Evolutionary conservation across 108 stramenopile species (phyloP), one percentile per base, ranked within the genome.

Genomic region (Epithemia pelagica): DNA sequence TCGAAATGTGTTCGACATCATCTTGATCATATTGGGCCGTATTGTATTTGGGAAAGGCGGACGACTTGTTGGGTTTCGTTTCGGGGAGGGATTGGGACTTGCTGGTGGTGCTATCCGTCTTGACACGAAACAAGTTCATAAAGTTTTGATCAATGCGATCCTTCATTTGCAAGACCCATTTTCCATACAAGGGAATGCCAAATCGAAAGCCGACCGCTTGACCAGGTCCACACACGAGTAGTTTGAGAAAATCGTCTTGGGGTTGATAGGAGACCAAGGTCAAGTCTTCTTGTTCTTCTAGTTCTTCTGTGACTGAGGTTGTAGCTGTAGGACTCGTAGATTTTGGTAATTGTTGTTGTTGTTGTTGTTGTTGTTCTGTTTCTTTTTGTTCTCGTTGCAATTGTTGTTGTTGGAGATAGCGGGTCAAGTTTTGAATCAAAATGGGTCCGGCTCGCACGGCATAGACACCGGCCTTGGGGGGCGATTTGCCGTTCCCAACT

Each of bases 381-480:
- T 15, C 37, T 46, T 46, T 15, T 46, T 46, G 37, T 46, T 46
- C 10, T 46, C 15, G 10, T 46, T 46, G 28, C 25, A 18, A 24
- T 26, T 23, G 27, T 32, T 10, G 24, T 58, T 32, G 18, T 56
- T 66, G 54, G 62, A 94, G 67, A 29, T 64, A 77, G 20, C 58
- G 59, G 26, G 80, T 72, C 30, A 95, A 67, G 58, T 95, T 95
- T 60, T 83, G 75, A 54, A 85, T 85, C 61, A 95, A 70, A 53
- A 92, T 67, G 15, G 94, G 94, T 25, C 94, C 94, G 0, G 90
- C 75, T 28, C 94, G 71, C 15, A 95, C 94, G 2, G 94, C 94
- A 84, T 87, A 95, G 5, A 95, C 94, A 0, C 94, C 94, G 0
- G 94, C 94, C 70, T 95, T 95, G 32, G 92, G 90, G 10, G 78